Evolutionary conservation across 495 filamentous ascomycete genomes (phyloP), one percentile per base, ranked within the genome.

Genomic region (Collariella sp.): DNA sequence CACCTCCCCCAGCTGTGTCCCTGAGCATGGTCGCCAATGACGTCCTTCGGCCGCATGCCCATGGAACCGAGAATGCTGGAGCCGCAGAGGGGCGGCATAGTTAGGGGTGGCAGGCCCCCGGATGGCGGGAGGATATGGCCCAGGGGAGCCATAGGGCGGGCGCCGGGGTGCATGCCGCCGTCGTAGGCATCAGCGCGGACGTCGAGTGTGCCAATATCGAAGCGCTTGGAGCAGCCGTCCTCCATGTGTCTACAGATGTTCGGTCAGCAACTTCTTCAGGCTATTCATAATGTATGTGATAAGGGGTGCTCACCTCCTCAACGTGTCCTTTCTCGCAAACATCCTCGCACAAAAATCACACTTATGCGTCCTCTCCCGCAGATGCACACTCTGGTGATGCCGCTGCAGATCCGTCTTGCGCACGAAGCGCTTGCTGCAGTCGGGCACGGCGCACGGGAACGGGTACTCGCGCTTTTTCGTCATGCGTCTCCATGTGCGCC

Each of bases 401-500:
- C 91, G 75, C 55, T 83, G 79, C 31, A 96, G 77, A 67, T 96
- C 91, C 7, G 89, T 90, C 67, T 86, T 90, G 62, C 91, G 76
- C 39, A 86, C 85, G 65, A 91, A 91, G 48, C 80, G 80, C 72
- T 85, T 87, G 61, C 70, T 77, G 73, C 87, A 93, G 55, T 80
- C 72, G 42, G 78, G 66, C 34, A 79, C 69, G 12, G 66, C 69
- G 69, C 91, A 97, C 5, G 75, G 70, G 67, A 88, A 83, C 1
- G 82, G 81, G 60, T 85, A 83, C 57, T 80, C 82, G 47, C 82
- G 76, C 46, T 77, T 79, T n/a, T 2, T 90, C 85, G 67, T 96
- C 83, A 70, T 97, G 91, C 7, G 82, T 91, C 63, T 93, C 88
- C 76, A 93, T 78, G 68, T 97, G 91, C 50, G 88, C 84, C 63